Percentiles rank a stretch among this genome's conserved stretches.
These are phyloP conservation scores for Cavenderia fasciculata DNA, from an alignment of 78 protist genomes.

Conservation along the genomic window DNA sequence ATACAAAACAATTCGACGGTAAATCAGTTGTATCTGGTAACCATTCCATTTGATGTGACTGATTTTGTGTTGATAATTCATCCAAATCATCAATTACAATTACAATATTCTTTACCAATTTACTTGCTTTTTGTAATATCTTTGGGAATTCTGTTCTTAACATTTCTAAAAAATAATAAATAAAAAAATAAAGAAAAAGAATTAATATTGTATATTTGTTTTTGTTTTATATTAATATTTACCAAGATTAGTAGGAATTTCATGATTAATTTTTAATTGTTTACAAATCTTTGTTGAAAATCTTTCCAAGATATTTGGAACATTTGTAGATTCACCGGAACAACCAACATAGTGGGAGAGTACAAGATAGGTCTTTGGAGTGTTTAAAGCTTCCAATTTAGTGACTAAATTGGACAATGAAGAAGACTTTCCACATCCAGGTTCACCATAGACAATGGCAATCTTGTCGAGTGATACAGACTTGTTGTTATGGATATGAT, in stretches of 20 bases:
- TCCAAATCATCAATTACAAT: conserved; percentile 53
- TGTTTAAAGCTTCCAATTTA: not conserved
- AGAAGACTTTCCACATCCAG: conserved; percentile 55
- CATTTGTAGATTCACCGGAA: conserved; percentile 34
- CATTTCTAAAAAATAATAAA: conserved; percentile 2
- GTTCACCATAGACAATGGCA: conserved; percentile 58
- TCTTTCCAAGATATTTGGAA: conserved; percentile 2
- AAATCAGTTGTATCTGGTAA: conserved; percentile 39
- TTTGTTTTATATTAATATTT: not conserved
- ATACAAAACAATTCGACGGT: not conserved
- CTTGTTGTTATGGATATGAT: not conserved
- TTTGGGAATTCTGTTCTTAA: conserved; percentile 35
- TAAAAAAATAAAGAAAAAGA: not conserved
- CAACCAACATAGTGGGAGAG: conserved; percentile 65
- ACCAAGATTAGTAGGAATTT: conserved; percentile 24
- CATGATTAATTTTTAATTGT: too few relatives aligned
- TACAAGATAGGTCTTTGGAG: not conserved
- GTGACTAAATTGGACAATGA: conserved; percentile 16
- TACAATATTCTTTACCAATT: conserved; percentile 1
- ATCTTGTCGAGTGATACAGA: not conserved
- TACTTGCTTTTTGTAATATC: not conserved
- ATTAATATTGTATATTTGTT: not conserved
- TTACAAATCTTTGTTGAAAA: conserved; percentile 23
- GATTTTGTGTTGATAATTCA: conserved; percentile 19
- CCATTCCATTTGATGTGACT: conserved; percentile 74